Base-by-base conservation (phyloP, 768 basidiomycete genomes). In the Boletus vinaceobasis region DNA sequence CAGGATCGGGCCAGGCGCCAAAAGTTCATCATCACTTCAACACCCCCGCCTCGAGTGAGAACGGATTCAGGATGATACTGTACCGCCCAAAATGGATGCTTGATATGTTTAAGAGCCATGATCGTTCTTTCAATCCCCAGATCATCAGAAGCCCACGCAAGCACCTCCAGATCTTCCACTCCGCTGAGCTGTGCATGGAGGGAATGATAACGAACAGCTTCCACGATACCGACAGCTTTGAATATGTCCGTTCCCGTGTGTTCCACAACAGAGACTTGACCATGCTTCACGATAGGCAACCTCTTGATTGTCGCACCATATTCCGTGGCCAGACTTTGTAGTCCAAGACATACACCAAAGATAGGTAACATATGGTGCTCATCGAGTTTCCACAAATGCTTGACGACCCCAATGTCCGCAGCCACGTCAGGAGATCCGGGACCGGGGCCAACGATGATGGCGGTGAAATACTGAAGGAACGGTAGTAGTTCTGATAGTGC, bases 1-100 rank as follows among this genome's bases (percentile, higher is more conserved):
- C 89, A 92, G 8, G 69, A 67, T 48, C 77, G 74, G 19, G 88
- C 84, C 19, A 90, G 74, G 23, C 70, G 68, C 88, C 88, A 92
- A 65, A 92, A 92, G 67, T 90, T 93, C 21, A 68, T 69, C 52
- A 92, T 58, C 15, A 90, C 81, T 52, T 85, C 78, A n/a, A 78
- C 62, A 1, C 90, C 90, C 7, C 86, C 87, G 3, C 79, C 81
- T 40, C 75, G 73, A 2, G 90, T 93, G 60, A 87, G 78, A 4
- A 88, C 81, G 5, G 90, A 93, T 65, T 93, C 91, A 7, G 91
- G 91, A 66, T 93, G 91, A 66, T 93, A 93, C 64, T 93, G 91
- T 23, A 93, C 91, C 4, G 87, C 90, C 86, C 88, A 93, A 63
- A 90, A 89, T 5, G 91, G 90, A 56, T 77, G 79, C 23, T 61